Evolutionary conservation across 345 rosid genomes (phyloP), one percentile per base, ranked within the genome.

Genomic region (Eucalyptus pauciflora): DNA sequence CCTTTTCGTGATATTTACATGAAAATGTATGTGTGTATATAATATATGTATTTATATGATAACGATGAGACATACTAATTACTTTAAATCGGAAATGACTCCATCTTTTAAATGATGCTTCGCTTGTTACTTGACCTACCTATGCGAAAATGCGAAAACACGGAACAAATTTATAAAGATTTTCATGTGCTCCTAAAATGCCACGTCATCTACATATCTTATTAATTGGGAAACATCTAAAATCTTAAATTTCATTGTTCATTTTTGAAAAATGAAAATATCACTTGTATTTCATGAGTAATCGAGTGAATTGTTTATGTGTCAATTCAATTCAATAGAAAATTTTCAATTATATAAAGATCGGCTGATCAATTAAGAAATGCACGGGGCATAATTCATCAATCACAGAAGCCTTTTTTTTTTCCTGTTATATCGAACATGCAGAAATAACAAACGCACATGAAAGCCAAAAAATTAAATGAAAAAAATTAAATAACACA

Each of bases 231-330:
- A 62, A 27, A 62, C 33, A 13, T 62, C 2, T 13, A 3, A 62
- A 0, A 62, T 62, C 33, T 27, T 13, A 62, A 62, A 62, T 62
- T 27, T 6, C 5, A 27, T 13, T 12, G 8, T 12, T 29, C 15
- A 27, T 13, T 4, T 29, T 29, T 2, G 1, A 62, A 62, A 27
- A 60, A 60, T 9, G 2, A 29, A 11, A 4, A 29, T 27, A 62
- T 29, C 33, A 29, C n/a, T 67, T 9, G 4, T 3, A 29, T 67
- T 64, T 15, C 5, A 33, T 1, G 16, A 67, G 9, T 9, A 33
- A 69, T 2, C 0, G 7, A 31, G 2, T 8, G 12, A 31, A 67
- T 67, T 16, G 6, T 0, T 67, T 67, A 67, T 2, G 0, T 4
- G 5, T 15, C 22, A 15, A 67, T 37, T 18, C 13, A 71, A 17